phyloP scores from a whole-genome alignment of 2,329 filamentous ascomycete genomes.

The Apiospora arundinis region DNA sequence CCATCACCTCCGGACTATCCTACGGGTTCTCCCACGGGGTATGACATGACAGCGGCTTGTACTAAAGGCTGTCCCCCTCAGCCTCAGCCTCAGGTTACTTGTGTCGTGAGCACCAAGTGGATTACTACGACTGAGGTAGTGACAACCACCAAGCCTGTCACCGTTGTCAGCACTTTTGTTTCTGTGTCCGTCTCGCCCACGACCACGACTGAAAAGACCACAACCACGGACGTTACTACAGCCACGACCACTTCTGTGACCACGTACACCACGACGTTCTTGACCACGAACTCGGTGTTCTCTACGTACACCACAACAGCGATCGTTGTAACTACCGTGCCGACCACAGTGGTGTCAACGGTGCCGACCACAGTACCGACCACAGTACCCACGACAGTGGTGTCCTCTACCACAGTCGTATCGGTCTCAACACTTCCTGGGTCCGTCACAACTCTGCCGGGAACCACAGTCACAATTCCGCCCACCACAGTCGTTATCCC shows the following conservation, averaged over 20 bases:
- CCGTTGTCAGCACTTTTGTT: not conserved
- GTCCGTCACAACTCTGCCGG: slow-evolving; percentile 25
- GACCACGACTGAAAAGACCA: slow-evolving; percentile 26
- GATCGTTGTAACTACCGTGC: slow-evolving; percentile 30
- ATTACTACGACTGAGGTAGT: slow-evolving; percentile 21
- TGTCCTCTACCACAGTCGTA: slow-evolving; percentile 17
- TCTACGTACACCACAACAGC: slow-evolving; percentile 39
- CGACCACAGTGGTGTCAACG: slow-evolving; percentile 21
- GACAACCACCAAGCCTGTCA: slow-evolving; percentile 19
- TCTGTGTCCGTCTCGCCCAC: slow-evolving; percentile 13
- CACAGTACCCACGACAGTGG: not conserved
- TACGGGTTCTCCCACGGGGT: not conserved
- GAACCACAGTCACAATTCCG: slow-evolving; percentile 27
- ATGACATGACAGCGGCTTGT: slow-evolving; percentile 13
- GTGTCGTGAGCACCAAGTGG: slow-evolving; percentile 19
- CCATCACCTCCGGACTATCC: not conserved
- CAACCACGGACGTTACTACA: slow-evolving; percentile 31
- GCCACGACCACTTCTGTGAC: slow-evolving; percentile 30
- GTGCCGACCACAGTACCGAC: slow-evolving; percentile 21
- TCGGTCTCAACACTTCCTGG: slow-evolving; percentile 19
- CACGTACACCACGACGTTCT: slow-evolving; percentile 35
- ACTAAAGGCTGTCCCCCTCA: not conserved
- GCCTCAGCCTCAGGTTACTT: not conserved
- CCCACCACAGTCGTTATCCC: slow-evolving; percentile 27
- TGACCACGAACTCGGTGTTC: slow-evolving; percentile 40